phyloP scores from a whole-genome alignment of 352 stramenopile species.

The Pythium brachiatum region DNA sequence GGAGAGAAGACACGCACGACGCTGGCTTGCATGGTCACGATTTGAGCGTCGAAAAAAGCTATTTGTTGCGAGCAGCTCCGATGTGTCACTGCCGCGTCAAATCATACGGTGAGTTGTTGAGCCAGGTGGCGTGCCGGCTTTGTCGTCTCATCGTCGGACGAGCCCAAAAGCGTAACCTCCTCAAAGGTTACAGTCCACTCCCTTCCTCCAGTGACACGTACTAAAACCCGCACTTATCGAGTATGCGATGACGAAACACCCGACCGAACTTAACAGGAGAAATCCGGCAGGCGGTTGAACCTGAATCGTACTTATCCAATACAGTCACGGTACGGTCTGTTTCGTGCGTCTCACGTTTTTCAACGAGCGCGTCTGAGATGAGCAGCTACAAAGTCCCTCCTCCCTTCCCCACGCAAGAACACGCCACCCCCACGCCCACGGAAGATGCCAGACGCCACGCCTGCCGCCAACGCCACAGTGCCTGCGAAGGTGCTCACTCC shows the following conservation, averaged over 20 bases:
- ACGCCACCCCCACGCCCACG: background rate
- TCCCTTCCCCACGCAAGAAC: background rate
- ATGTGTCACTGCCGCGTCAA: background rate
- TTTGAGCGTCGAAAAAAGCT: background rate
- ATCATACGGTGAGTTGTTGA: background rate
- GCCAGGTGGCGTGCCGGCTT: too few relatives aligned
- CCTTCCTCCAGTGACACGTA: background rate
- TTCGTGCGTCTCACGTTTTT: background rate
- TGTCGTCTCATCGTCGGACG: background rate
- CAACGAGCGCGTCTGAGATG: background rate
- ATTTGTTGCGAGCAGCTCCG: background rate
- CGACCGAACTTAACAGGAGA: background rate
- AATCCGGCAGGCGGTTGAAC: conserved; percentile 1
- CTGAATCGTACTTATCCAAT: conserved; percentile 13
- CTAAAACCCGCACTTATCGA: too few relatives aligned
- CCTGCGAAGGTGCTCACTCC: conserved; percentile 19
- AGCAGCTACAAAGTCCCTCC: background rate
- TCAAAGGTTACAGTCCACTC: background rate
- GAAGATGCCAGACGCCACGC: conserved; percentile 1
- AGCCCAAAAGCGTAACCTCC: background rate
- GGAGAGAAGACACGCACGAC: background rate
- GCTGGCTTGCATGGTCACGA: background rate
- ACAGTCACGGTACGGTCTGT: conserved; percentile 8
- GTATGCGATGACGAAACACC: too few relatives aligned
- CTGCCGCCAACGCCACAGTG: conserved; percentile 7